Base-by-base conservation (phyloP, 495 filamentous ascomycete species). In the Trichoderma parareesei region DNA sequence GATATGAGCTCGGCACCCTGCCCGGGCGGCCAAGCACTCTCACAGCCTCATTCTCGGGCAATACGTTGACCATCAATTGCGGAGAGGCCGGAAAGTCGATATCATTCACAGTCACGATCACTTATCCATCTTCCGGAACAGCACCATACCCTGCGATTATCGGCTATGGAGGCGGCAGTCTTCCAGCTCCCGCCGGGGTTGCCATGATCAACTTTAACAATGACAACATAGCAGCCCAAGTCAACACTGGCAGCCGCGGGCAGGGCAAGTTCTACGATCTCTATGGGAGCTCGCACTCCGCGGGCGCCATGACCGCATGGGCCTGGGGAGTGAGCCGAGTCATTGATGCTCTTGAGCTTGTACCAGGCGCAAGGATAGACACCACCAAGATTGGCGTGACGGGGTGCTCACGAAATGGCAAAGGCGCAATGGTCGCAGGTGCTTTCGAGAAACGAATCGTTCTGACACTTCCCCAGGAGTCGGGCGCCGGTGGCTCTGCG, bases 351-450 rank as follows among this genome's bases (percentile, higher is more conserved):
- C 75, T 84, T 27, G 80, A 82, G 75, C 76, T 75, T 69, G 70
- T 77, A 11, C 71, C 71, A 6, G 68, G 69, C 48, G 75, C 77
- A 18, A 74, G 74, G 49, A 83, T 83, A 67, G 78, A 84, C 68
- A 69, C 78, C 38, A 74, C 67, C 59, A 72, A 76, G 16, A 71
- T 83, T 48, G 81, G 78, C 59, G 80, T 82, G 18, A 81, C 79
- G 3, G 81, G 81, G 10, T 84, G 81, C 69, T 81, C 78, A 38
- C 77, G 81, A 44, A 83, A 84, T 69, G 81, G 81, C 42, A 83
- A 84, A 72, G 81, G 81, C 42, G 80, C 81, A 53, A 76, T 84
- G 63, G 67, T 83, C 18, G 81, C 77, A 44, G 81, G 81, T 9
- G 81, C 81, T 0, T 69, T 84, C 38, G 79, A 81, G 48, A 70